These are phyloP conservation scores for Lepiota venenata DNA, from an alignment of 768 basidiomycete genomes.

Conservation along the genomic window DNA sequence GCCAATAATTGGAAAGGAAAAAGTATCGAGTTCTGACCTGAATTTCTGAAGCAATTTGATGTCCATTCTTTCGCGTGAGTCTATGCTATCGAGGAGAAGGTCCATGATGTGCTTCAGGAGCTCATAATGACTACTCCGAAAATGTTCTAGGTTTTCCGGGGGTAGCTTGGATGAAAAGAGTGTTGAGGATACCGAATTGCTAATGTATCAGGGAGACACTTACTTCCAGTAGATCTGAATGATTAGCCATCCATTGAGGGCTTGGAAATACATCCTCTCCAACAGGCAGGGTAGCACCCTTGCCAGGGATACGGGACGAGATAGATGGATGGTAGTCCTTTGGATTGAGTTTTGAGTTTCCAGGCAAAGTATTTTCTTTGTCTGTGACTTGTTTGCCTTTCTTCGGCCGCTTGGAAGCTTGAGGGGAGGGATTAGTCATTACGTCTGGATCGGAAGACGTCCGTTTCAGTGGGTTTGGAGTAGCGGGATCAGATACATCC, in stretches of 20 bases:
- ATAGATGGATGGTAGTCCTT: background rate
- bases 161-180: background rate
- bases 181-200: background rate
- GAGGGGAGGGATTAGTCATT: conserved; percentile 24
- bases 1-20: background rate
- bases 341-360: background rate
- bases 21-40: background rate
- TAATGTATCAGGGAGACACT: background rate
- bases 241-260: conserved; percentile 1
- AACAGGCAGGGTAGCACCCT: background rate
- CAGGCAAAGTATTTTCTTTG: conserved; percentile 32
- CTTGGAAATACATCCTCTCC: background rate
- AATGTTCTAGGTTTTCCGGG: background rate
- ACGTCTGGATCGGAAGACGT: conserved; percentile 37
- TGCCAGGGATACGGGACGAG: background rate
- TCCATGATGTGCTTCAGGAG: conserved; percentile 5
- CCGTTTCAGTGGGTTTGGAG: conserved; percentile 32
- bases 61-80: background rate
- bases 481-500: conserved; percentile 32
- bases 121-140: background rate
- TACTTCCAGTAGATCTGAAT: conserved; percentile 1
- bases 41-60: background rate
- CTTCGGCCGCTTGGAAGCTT: conserved; percentile 30
- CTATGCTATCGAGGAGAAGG: background rate
- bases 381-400: conserved; percentile 19